Conservation (phyloP, 805 yeast genomes). For the Sugiyamaella mastotermitis region DNA sequence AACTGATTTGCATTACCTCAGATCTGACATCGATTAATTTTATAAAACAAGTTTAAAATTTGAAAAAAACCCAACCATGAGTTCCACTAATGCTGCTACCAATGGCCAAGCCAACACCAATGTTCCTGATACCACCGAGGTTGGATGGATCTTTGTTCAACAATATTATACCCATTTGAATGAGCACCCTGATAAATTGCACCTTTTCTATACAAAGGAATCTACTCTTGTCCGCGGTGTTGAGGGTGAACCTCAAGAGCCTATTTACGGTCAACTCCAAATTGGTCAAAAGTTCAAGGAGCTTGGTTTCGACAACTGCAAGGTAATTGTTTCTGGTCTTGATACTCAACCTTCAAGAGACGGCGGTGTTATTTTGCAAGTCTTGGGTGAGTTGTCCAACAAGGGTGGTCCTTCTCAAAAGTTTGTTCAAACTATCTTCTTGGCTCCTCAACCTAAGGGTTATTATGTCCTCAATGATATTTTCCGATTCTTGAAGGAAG, state of each 20-base stretch:
- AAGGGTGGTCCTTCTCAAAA: slow-evolving; percentile 27
- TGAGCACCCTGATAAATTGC: slow-evolving; percentile 27
- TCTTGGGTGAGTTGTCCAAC: slow-evolving; percentile 36
- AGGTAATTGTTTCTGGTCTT: slow-evolving; percentile 32
- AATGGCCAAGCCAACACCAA: not conserved
- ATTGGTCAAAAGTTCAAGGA: slow-evolving; percentile 28
- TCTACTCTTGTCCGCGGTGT: slow-evolving; percentile 33
- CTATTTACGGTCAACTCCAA: slow-evolving; percentile 28
- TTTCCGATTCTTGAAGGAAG: slow-evolving; percentile 32
- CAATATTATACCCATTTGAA: slow-evolving; percentile 33
- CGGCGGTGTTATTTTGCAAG: slow-evolving; percentile 33
- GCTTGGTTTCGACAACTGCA: slow-evolving; percentile 29
- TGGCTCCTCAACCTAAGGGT: slow-evolving; percentile 28
- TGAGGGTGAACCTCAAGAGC: slow-evolving; percentile 30
- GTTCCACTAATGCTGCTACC: not conserved
- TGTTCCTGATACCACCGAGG: slow-evolving; percentile 11
- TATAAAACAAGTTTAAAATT: too few relatives aligned
- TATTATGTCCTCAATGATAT: slow-evolving; percentile 35
- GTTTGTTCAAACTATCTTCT: slow-evolving; percentile 36
- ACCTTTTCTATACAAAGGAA: slow-evolving; percentile 30
- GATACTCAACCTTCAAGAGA: slow-evolving; percentile 31
- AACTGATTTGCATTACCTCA: too few relatives aligned
- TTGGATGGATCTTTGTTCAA: slow-evolving; percentile 37
- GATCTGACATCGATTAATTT: too few relatives aligned
- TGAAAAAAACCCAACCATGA: too few relatives aligned